Conservation (phyloP, 768 basidiomycete genomes). For the Mycena filopes region DNA sequence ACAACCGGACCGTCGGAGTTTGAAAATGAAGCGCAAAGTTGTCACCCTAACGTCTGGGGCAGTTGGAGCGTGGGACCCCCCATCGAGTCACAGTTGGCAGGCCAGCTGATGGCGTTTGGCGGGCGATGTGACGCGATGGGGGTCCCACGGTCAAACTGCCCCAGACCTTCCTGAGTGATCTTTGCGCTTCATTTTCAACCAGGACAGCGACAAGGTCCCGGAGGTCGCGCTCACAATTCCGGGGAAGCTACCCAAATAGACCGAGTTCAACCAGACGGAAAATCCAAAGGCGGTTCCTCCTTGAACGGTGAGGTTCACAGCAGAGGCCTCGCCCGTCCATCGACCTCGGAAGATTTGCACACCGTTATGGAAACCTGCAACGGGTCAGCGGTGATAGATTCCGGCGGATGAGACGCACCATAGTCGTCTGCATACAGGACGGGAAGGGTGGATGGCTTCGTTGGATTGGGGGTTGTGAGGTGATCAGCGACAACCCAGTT, state of each 20-base stretch:
- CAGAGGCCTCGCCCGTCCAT: constrained; percentile 38
- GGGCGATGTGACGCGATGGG: too few species aligned
- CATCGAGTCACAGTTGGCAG: too few species aligned
- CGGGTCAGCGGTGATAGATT: background rate
- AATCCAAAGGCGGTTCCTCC: constrained; percentile 44
- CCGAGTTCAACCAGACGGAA: constrained; percentile 41
- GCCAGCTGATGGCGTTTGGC: too few species aligned
- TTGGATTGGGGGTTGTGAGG: constrained; percentile 44
- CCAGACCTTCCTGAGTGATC: too few species aligned
- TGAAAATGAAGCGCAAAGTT: too few species aligned
- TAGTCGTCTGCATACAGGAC: constrained; percentile 31
- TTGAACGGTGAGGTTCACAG: constrained; percentile 25
- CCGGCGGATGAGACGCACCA: constrained; percentile 1
- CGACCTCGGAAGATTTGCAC: constrained; percentile 34
- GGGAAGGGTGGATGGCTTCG: constrained; percentile 13
- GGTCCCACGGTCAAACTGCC: too few species aligned
- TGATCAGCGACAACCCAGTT: constrained; percentile 62
- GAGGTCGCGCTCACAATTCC: constrained; percentile 10
- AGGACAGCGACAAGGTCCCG: constrained; percentile 22
- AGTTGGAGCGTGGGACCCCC: too few species aligned
- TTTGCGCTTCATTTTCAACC: too few species aligned
- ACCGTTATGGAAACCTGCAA: constrained; percentile 22
- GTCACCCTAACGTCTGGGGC: too few species aligned
- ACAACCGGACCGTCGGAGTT: too few species aligned
- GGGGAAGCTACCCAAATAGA: constrained; percentile 38